Evolutionary conservation across 2,329 filamentous ascomycete species (phyloP), one percentile per base, ranked within the genome.

Genomic region (Tolypocladium cylindrosporum): DNA sequence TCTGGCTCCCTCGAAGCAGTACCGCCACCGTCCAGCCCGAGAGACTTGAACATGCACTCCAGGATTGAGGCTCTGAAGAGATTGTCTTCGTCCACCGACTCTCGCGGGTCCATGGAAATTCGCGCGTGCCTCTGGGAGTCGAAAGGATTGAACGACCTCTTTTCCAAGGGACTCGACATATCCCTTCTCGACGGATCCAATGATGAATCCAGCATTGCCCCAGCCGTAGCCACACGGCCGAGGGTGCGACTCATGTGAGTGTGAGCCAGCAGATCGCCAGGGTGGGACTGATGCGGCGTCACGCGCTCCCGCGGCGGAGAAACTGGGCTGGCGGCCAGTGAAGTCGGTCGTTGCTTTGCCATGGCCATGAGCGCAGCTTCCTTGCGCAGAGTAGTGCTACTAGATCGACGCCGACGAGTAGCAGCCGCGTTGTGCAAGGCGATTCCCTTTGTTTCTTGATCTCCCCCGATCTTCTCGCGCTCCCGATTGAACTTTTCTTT

Each of bases 401-500:
- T 90, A 1, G 91, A 90, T 58, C 87, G 83, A 59, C 88, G 83
- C 57, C 87, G 83, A 52, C 85, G 83, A 55, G 83, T 81, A 13
- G 78, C 74, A 69, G 81, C 69, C 67, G 86, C 83, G 65, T 97
- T 99, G 69, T 99, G 94, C 43, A 99, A 77, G 6, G 95, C 94
- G 64, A 99, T 97, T 0, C 94, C 95, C 72, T 97, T 97, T 2
- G 67, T 68, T 21, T 87, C 84, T 60, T 97, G 91, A 65, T 94
- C 90, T 2, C 85, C 82, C 1, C 87, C 88, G 24, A 91, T 84
- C 11, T 91, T 85, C 66, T 97, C 91, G 63, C 88, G 83, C 67
- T 99, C 94, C 19, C 85, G 83, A 41, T 81, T 83, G 66, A 99
- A 99, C 67, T 97, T 99, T 63, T 96, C 90, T 69, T 97, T 97